Base-by-base conservation (phyloP, 352 stramenopile genomes). In the Phytophthora europaea region DNA sequence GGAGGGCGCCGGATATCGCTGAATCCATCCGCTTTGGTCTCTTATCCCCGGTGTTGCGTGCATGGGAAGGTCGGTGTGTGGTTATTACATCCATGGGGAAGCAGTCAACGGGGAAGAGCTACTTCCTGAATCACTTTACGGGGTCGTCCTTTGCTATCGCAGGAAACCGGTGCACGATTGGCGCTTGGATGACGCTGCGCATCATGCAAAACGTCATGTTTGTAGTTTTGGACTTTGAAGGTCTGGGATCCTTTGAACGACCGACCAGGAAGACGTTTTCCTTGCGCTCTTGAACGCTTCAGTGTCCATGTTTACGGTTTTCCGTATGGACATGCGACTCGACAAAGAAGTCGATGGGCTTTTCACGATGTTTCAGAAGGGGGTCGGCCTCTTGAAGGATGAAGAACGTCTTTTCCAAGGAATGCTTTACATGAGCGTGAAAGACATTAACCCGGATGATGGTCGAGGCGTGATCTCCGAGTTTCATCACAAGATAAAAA, bases 221-320 rank as follows among this genome's bases (percentile, higher is more conserved):
- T 36, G 70, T 90, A 3, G 76, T 92, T n/a, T 60, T 90, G 12
- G 82, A 90, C 66, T 92, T 92, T 67, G 84, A 90, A 82, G 84
- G 84, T 4, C 52, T 89, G 6, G 82, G 84, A 0, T 92, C 82
- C 9, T 87, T 92, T 65, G 81, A 92, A 56, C 66, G 82, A 83
- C 72, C 9, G 84, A 89, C 22, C 84, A 92, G 55, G 82, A 92
- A 70, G 79, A 92, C 23, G 78, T 86, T 12, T 88, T 92, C 56
- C 31, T 92, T 18, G 84, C 82, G 12, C 73, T 92, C 1, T 61
- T 92, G 20, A 90, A 92, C 22, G 81, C 84, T 0, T 80, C 82
- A 2, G 34, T 90, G 0, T 92, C 82, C 23, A 79, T 82, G 69
- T 79, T 90, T 28, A 92, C 82, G 0, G 59, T 92, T 22, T 90